Conservation (phyloP, 345 rosid species). For the Moricandia moricandioides region DNA sequence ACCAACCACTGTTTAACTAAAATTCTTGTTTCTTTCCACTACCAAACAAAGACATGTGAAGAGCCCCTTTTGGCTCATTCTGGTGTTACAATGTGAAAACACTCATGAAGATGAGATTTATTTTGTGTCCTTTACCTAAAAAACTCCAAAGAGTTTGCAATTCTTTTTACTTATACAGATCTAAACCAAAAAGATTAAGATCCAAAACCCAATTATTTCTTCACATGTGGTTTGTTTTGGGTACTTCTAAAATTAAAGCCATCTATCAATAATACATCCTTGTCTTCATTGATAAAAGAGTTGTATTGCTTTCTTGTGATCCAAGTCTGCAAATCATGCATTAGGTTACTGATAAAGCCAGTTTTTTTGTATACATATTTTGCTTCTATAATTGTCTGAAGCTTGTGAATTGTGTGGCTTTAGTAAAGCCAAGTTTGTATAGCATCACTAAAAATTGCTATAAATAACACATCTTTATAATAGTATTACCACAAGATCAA, state of each 20-base stretch:
- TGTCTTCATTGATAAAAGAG: neutral
- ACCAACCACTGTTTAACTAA: slow-evolving; percentile 43
- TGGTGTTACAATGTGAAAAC: slow-evolving; percentile 24
- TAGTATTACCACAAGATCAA: neutral
- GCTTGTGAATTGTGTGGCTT: neutral
- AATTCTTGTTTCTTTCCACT: slow-evolving; percentile 44
- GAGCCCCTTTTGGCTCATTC: slow-evolving; percentile 40
- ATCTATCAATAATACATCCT: neutral
- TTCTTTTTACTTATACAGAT: neutral
- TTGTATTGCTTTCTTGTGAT: slow-evolving; percentile 26
- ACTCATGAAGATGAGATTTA: slow-evolving; percentile 8
- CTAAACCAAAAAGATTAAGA: slow-evolving; percentile 10
- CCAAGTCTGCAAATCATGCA: slow-evolving; percentile 12
- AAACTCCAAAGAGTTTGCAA: neutral
- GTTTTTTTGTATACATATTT: neutral
- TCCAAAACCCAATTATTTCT: slow-evolving; percentile 10
- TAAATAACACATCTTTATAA: neutral
- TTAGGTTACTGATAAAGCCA: neutral
- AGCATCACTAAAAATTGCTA: neutral
- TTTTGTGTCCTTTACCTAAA: slow-evolving; percentile 11
- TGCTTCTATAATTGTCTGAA: neutral
- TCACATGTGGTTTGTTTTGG: neutral
- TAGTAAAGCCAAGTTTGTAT: neutral
- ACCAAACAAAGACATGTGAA: slow-evolving; percentile 92
- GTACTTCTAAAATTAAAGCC: neutral